Conservation (phyloP, 306 rosid genomes). For the Datisca glomerata region DNA sequence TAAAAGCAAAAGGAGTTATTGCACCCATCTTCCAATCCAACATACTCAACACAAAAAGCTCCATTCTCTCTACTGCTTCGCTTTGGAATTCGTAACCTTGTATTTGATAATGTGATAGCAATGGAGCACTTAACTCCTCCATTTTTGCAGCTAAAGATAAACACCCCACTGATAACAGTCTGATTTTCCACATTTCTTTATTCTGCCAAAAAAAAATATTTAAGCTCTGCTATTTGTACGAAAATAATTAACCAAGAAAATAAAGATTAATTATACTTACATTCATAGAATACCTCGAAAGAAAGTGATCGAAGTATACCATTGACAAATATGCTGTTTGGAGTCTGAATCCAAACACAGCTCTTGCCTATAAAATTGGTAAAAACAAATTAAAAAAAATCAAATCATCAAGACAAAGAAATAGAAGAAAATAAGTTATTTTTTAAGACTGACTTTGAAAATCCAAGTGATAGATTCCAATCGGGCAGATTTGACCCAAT, state of each 20-base stretch:
- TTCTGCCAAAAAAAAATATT: conserved; percentile 23
- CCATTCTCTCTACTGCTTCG: conserved; percentile 51
- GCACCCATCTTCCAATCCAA: conserved; percentile 61
- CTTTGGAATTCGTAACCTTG: conserved; percentile 41
- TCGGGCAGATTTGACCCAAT: conserved; percentile 39
- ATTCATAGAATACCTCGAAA: conserved; percentile 33
- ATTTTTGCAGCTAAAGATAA: conserved; percentile 73
- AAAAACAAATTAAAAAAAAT: conserved; percentile 1
- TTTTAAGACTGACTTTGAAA: conserved; percentile 49
- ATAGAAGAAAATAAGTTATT: conserved; percentile 10
- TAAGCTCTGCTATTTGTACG: neutral
- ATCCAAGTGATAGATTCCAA: conserved; percentile 60
- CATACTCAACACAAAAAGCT: conserved; percentile 58
- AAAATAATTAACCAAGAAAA: neutral
- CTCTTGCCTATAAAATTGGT: conserved; percentile 35
- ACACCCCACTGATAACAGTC: conserved; percentile 60
- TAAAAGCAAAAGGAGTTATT: conserved; percentile 53
- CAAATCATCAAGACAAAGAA: conserved; percentile 1
- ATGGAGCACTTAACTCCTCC: conserved; percentile 53
- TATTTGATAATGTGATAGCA: conserved; percentile 30
- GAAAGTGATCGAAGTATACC: conserved; percentile 71
- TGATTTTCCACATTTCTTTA: conserved; percentile 50
- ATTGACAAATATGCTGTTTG: conserved; percentile 76
- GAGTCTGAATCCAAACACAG: conserved; percentile 48
- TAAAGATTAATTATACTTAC: conserved; percentile 26